Conservation (phyloP, 2,329 filamentous ascomycete species). For the Calonectria leucothoes region DNA sequence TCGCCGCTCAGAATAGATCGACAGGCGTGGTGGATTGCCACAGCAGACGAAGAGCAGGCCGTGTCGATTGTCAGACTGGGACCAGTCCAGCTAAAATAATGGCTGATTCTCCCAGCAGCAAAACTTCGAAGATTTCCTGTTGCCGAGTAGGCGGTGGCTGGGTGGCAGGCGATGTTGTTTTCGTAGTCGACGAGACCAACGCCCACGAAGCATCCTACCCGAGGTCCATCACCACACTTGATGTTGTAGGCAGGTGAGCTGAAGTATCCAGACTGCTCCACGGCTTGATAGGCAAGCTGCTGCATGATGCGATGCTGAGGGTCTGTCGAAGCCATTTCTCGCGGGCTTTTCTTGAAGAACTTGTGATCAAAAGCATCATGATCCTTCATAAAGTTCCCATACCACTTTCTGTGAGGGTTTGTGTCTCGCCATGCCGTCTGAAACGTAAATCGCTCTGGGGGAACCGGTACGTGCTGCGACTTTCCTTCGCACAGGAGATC, state of each 20-base stretch:
- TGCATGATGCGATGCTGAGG: neutral
- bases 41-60: constrained; percentile 50
- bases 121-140: constrained; percentile 49
- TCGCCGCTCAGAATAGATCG: constrained; percentile 43
- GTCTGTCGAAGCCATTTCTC: neutral
- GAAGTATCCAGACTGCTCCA: constrained; percentile 1
- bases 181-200: constrained; percentile 50
- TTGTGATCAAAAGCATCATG: constrained; percentile 13
- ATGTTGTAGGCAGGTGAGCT: neutral
- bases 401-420: neutral
- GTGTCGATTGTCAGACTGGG: constrained; percentile 50
- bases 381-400: neutral
- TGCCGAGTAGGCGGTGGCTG: constrained; percentile 42
- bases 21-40: constrained; percentile 50
- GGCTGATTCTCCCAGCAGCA: constrained; percentile 45
- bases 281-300: constrained; percentile 5
- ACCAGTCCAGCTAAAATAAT: constrained; percentile 53
- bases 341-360: constrained; percentile 12
- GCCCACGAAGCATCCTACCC: neutral
- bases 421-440: neutral
- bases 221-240: neutral
- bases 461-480: neutral
- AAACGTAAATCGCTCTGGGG: neutral
- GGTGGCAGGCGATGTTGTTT: constrained; percentile 48
- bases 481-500: neutral